These are phyloP conservation scores for Cicer chorassanicum DNA, from an alignment of 306 rosid species.

Conservation along the genomic window DNA sequence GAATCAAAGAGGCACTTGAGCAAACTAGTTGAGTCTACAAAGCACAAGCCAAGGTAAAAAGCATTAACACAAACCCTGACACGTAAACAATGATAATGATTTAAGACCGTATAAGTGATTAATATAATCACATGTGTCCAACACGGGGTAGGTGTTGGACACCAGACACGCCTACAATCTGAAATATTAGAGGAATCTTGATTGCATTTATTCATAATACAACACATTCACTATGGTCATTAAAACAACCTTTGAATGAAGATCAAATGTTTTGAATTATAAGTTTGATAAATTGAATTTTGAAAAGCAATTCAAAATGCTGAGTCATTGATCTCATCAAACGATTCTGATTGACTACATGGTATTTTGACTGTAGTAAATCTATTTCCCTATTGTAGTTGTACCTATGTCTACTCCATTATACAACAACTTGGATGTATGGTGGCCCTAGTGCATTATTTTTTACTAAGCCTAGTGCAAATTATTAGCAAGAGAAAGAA, in stretches of 20 bases:
- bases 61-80: background rate
- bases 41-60: slow-evolving; percentile 45
- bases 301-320: background rate
- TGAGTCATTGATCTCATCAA: background rate
- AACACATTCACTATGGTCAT: background rate
- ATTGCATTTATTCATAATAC: background rate
- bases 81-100: too few relatives aligned
- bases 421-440: slow-evolving; percentile 43
- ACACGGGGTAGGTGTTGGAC: too few relatives aligned
- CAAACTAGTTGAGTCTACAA: slow-evolving; percentile 37
- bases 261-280: background rate
- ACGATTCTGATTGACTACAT: background rate
- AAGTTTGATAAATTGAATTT: background rate
- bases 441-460: slow-evolving; percentile 34
- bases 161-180: too few relatives aligned
- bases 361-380: too few relatives aligned
- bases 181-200: background rate
- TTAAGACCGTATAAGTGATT: too few relatives aligned
- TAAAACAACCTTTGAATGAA: background rate
- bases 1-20: slow-evolving; percentile 40
- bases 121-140: too few relatives aligned
- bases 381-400: slow-evolving; percentile 31
- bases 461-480: background rate
- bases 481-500: slow-evolving; percentile 37
- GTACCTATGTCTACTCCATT: slow-evolving; percentile 28